Evolutionary conservation across 2,329 filamentous ascomycete genomes (phyloP).

Genomic region (Fusarium nelsonii): DNA sequence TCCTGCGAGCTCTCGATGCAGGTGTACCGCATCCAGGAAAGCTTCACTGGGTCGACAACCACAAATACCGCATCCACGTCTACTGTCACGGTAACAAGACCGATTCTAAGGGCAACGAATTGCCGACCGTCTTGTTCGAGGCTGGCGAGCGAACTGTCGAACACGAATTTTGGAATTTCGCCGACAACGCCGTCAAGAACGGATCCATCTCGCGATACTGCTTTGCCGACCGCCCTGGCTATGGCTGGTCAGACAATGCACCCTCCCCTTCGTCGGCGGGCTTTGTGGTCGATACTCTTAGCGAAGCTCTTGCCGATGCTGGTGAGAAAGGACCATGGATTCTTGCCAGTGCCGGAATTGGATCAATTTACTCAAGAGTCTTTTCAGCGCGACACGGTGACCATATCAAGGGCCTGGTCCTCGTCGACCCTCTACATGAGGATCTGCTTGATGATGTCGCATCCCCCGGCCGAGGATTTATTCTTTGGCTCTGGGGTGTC

Average conservation of each 20-base stretch:
- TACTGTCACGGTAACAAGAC: slow-evolving; percentile 81
- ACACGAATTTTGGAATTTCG: slow-evolving; percentile 82
- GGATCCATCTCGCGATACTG: slow-evolving; percentile 90
- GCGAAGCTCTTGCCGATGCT: slow-evolving; percentile 83
- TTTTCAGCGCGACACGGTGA: slow-evolving; percentile 86
- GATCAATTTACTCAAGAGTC: slow-evolving; percentile 89
- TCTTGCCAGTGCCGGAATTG: slow-evolving; percentile 85
- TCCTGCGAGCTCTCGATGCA: slow-evolving; percentile 83
- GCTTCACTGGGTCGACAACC: slow-evolving; percentile 82
- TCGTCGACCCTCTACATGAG: slow-evolving; percentile 92
- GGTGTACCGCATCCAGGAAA: slow-evolving; percentile 79
- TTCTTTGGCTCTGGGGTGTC: slow-evolving; percentile 87
- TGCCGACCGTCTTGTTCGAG: slow-evolving; percentile 89
- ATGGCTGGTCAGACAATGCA: slow-evolving; percentile 89
- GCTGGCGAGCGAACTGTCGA: slow-evolving; percentile 85
- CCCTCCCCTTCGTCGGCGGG: slow-evolving; percentile 94
- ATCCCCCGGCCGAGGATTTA: slow-evolving; percentile 78
- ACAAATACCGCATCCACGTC: slow-evolving; percentile 89
- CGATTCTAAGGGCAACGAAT: slow-evolving; percentile 61
- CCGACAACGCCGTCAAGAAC: slow-evolving; percentile 79
- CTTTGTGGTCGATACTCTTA: slow-evolving; percentile 90
- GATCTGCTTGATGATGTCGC: slow-evolving; percentile 79
- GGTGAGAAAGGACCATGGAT: slow-evolving; percentile 92
- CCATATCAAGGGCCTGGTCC: slow-evolving; percentile 80
- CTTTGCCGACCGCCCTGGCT: slow-evolving; percentile 93